A percentile compares a stretch with the other conserved stretches of the same genome.
phyloP scores from a whole-genome alignment of 164 flowering plant genomes.

The Berberis vulgaris region DNA sequence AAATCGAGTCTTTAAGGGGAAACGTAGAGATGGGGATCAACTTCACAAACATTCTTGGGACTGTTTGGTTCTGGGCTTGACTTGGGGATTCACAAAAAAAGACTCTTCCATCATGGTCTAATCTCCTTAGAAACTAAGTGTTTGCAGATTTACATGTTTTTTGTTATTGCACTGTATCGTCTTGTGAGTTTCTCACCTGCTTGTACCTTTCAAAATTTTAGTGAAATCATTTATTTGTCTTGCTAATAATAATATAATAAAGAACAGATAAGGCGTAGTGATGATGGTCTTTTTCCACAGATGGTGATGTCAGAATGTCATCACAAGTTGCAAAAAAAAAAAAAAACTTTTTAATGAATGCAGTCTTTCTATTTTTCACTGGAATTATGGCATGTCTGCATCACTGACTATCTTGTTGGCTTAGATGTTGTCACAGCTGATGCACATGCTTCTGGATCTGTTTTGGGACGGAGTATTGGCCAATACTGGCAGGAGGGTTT shows the following conservation, averaged over 20 bases:
- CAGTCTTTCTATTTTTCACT: slow-evolving; percentile 10
- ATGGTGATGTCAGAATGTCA: slow-evolving; percentile 17
- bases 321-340: slow-evolving; percentile 7
- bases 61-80: too few species aligned
- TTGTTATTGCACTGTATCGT: too few species aligned
- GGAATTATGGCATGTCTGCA: slow-evolving; percentile 15
- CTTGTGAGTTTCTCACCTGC: too few species aligned
- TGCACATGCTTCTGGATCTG: slow-evolving; percentile 22
- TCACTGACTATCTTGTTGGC: slow-evolving; percentile 53
- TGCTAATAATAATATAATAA: too few species aligned
- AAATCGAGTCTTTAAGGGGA: too few species aligned
- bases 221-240: not conserved
- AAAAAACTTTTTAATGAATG: slow-evolving; percentile 12
- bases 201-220: too few species aligned
- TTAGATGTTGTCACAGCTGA: slow-evolving; percentile 42
- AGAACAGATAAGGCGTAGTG: not conserved
- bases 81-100: too few species aligned
- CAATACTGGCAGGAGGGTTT: slow-evolving; percentile 41
- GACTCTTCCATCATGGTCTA: too few species aligned
- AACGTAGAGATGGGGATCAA: too few species aligned
- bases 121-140: too few species aligned
- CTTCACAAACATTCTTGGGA: too few species aligned
- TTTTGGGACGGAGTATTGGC: slow-evolving; percentile 26
- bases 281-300: slow-evolving; percentile 24
- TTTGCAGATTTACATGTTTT: too few species aligned